Conservation (phyloP, 2,329 filamentous ascomycete species). For the Trichophyton mentagrophytes region DNA sequence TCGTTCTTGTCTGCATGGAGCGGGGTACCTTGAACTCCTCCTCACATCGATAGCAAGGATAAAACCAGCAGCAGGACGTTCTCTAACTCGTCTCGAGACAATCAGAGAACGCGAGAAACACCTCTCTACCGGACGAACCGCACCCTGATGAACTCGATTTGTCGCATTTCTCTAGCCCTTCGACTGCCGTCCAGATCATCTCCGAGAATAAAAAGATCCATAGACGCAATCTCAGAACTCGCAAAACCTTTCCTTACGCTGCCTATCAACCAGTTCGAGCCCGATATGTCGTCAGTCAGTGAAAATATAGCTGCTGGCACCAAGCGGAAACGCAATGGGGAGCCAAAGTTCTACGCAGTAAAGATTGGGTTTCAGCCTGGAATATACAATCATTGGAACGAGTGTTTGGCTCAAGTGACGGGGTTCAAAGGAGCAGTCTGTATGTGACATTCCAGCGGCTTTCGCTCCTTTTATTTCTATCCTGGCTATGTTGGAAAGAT, state of each 20-base stretch:
- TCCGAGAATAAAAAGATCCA: neutral
- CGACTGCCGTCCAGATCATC: neutral
- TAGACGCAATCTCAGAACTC: neutral
- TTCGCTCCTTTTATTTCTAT: neutral
- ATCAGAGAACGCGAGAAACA: neutral
- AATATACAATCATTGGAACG: slow-evolving; percentile 51
- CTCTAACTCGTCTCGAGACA: neutral
- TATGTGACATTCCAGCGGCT: slow-evolving; percentile 36
- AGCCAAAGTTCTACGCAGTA: slow-evolving; percentile 52
- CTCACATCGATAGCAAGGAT: neutral
- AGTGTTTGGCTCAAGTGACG: slow-evolving; percentile 49
- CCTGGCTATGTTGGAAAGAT: no score
- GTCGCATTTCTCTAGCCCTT: neutral
- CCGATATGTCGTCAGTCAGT: neutral
- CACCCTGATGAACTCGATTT: neutral
- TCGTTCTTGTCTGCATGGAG: neutral
- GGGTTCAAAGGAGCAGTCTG: slow-evolving; percentile 55
- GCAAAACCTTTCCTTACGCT: neutral
- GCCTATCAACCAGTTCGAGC: neutral
- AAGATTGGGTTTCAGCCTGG: slow-evolving; percentile 47
- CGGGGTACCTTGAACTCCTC: neutral
- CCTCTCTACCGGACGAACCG: neutral
- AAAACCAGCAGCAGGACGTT: neutral
- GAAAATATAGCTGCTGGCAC: slow-evolving; percentile 27
- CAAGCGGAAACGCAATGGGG: slow-evolving; percentile 43